Conservation (phyloP, 2,329 filamentous ascomycete genomes). For the Sporothrix schenckii region DNA sequence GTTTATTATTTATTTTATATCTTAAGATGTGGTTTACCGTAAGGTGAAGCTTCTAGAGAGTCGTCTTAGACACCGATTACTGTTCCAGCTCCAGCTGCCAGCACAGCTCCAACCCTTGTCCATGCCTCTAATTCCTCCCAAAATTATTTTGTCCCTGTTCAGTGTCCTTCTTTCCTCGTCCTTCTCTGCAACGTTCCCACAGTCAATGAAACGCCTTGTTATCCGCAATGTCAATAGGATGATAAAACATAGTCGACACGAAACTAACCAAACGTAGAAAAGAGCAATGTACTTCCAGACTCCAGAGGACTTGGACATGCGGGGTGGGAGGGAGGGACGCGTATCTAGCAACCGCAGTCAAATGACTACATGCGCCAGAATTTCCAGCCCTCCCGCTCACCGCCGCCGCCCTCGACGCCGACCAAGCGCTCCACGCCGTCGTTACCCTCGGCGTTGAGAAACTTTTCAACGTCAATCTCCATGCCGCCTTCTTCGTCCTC, state of each 20-base stretch:
- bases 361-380: conserved; percentile 61
- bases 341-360: background rate
- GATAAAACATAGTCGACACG: background rate
- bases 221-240: background rate
- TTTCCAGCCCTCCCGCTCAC: conserved; percentile 79
- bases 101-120: background rate
- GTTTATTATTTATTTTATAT: conserved; percentile 1
- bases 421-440: conserved; percentile 87
- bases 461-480: conserved; percentile 85
- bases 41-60: conserved; percentile 27
- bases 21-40: conserved; percentile 19
- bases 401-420: conserved; percentile 70
- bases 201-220: conserved; percentile 9
- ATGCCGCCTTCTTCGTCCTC: conserved; percentile 79
- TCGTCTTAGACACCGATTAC: background rate
- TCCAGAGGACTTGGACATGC: background rate
- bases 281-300: background rate
- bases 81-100: background rate
- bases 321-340: background rate
- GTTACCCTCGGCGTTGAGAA: conserved; percentile 80
- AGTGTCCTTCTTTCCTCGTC: conserved; percentile 16
- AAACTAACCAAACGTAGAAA: background rate
- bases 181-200: background rate
- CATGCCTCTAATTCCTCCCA: conserved; percentile 19
- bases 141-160: conserved; percentile 2